A percentile compares a stretch with the other conserved stretches of the same genome.
Evolutionary conservation across 805 yeast species (phyloP).

Genomic region (Yamadazyma phyllophila): DNA sequence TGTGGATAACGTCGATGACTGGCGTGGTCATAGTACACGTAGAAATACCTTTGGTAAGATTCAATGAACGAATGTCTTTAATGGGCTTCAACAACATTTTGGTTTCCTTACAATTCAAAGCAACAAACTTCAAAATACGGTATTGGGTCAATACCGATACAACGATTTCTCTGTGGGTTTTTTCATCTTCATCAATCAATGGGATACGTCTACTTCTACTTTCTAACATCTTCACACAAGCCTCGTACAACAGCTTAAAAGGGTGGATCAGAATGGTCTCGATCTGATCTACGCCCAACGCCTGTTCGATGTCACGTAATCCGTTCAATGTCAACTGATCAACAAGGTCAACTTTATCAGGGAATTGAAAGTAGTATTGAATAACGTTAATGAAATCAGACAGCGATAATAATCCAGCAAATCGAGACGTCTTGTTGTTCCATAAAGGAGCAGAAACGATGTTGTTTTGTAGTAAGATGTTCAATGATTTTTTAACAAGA

Average conservation of each 20-base stretch:
- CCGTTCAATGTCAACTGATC: conserved; percentile 85
- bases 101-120: conserved; percentile 93
- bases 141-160: conserved; percentile 95
- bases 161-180: conserved; percentile 88
- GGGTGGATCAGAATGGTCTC: conserved; percentile 91
- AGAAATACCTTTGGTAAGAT: conserved; percentile 51
- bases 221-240: conserved; percentile 87
- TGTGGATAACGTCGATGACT: conserved; percentile 86
- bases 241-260: conserved; percentile 82
- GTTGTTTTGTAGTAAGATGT: conserved; percentile 85
- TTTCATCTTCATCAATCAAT: conserved; percentile 89
- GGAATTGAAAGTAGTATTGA: conserved; percentile 86
- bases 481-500: conserved; percentile 84
- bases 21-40: conserved; percentile 90
- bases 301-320: conserved; percentile 78
- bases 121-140: conserved; percentile 91
- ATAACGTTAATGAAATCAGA: conserved; percentile 93
- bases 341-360: conserved; percentile 83
- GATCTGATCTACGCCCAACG: conserved; percentile 80
- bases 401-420: conserved; percentile 92
- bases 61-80: conserved; percentile 63
- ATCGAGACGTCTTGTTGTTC: conserved; percentile 83
- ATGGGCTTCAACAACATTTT: conserved; percentile 77
- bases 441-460: conserved; percentile 96
- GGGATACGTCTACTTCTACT: conserved; percentile 92